phyloP scores from a whole-genome alignment of 768 basidiomycete species.

The Trametopsis cervina region DNA sequence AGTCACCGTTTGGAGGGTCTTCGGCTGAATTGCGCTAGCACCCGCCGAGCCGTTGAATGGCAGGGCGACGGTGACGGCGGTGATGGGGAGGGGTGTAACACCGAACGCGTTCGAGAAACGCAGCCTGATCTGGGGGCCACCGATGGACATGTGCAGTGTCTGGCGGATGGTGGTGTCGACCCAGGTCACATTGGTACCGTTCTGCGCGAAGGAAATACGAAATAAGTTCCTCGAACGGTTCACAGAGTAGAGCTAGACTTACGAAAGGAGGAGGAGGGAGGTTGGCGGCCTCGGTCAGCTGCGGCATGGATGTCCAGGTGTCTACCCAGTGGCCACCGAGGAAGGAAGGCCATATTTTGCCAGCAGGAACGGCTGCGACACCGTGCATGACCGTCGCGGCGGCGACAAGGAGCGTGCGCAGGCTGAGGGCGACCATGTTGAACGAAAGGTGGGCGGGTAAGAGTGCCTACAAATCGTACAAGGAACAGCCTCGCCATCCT shows the following conservation, averaged over 20 bases:
- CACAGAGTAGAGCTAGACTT: neutral
- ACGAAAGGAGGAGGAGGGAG: constrained; percentile 22
- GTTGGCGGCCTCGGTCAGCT: constrained; percentile 25
- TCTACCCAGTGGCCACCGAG: constrained; percentile 26
- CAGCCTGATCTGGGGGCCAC: constrained; percentile 33
- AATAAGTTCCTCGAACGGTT: neutral
- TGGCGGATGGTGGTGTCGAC: constrained; percentile 42
- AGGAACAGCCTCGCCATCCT: too few relatives aligned
- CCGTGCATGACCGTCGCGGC: too few relatives aligned
- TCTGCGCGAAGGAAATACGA: constrained; percentile 9
- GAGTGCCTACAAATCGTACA: too few relatives aligned
- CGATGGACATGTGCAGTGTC: constrained; percentile 38
- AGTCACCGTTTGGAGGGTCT: constrained; percentile 31
- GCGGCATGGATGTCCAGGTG: constrained; percentile 26
- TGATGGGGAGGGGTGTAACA: constrained; percentile 33
- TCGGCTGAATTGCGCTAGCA: constrained; percentile 27
- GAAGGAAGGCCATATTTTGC: too few relatives aligned
- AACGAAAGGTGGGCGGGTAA: too few relatives aligned
- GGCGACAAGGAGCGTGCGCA: too few relatives aligned
- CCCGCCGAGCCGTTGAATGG: constrained; percentile 33
- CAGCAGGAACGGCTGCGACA: too few relatives aligned
- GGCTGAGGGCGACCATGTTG: too few relatives aligned
- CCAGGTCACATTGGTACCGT: constrained; percentile 29
- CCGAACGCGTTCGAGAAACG: constrained; percentile 46
- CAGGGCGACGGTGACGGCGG: constrained; percentile 36